Conservation (phyloP, 1,139 yeast genomes). For the Candida sp. region DNA sequence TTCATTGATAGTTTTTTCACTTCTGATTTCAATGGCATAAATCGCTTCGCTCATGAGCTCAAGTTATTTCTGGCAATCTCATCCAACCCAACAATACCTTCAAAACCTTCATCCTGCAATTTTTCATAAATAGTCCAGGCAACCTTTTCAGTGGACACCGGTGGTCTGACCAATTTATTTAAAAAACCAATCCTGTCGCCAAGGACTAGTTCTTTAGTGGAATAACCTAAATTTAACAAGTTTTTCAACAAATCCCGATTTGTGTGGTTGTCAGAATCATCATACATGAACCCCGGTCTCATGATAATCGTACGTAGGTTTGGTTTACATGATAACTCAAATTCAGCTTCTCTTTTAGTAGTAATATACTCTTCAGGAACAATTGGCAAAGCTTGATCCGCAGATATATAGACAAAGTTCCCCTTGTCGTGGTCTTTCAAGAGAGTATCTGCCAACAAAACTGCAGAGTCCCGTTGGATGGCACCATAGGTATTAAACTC, state of each 20-base stretch:
- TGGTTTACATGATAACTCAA: constrained; percentile 40
- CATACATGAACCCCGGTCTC: constrained; percentile 86
- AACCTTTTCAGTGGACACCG: constrained; percentile 67
- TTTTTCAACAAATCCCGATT: constrained; percentile 27
- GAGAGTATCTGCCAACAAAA: constrained; percentile 57
- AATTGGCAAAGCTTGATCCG: constrained; percentile 67
- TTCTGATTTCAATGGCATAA: too few relatives aligned
- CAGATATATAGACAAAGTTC: constrained; percentile 74
- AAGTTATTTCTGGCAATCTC: constrained; percentile 26
- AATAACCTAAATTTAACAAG: constrained; percentile 32
- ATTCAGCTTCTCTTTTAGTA: constrained; percentile 78
- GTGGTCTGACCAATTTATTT: constrained; percentile 56
- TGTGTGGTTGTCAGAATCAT: constrained; percentile 31
- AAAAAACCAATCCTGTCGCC: constrained; percentile 27
- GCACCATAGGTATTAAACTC: constrained; percentile 52
- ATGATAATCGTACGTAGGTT: constrained; percentile 57
- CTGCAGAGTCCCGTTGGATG: constrained; percentile 69
- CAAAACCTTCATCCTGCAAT: constrained; percentile 44
- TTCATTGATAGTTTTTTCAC: too few relatives aligned
- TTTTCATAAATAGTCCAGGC: constrained; percentile 57
- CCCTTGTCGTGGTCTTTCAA: constrained; percentile 17
- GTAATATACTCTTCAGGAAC: constrained; percentile 68
- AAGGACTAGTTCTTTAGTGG: constrained; percentile 35
- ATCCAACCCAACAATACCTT: constrained; percentile 60
- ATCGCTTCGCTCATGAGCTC: background rate